Conservation (phyloP, 1,284 basidiomycete species). For the Pseudomicrostroma phylloplanum region DNA sequence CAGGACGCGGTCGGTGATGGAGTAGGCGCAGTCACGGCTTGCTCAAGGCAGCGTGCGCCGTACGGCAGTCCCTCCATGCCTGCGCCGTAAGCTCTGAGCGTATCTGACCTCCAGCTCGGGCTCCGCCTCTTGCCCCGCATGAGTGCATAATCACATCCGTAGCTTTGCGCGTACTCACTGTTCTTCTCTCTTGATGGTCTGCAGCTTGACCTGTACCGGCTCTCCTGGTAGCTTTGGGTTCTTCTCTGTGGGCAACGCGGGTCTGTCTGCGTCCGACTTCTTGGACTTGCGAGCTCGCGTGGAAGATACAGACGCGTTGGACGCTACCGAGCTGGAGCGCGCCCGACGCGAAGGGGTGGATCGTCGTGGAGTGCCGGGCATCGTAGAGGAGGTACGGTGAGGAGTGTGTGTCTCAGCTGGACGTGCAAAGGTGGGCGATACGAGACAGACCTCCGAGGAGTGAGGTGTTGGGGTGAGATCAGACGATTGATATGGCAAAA, state of each 20-base stretch:
- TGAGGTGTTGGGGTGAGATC: no score
- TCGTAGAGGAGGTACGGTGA: no score
- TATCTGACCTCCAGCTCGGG: background rate
- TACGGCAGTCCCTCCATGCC: no score
- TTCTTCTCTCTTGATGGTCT: slow-evolving; percentile 71
- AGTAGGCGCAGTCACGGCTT: no score
- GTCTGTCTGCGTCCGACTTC: slow-evolving; percentile 19
- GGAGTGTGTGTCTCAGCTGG: no score
- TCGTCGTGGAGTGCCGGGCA: background rate
- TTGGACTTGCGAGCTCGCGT: slow-evolving; percentile 8
- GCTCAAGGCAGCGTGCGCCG: no score
- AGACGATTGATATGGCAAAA: no score
- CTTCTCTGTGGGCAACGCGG: slow-evolving; percentile 17
- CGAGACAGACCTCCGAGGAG: no score
- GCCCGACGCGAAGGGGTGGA: slow-evolving; percentile 37
- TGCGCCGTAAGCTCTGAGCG: background rate
- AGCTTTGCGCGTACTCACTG: slow-evolving; percentile 45
- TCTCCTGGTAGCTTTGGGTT: slow-evolving; percentile 40
- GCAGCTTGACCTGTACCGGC: slow-evolving; percentile 64
- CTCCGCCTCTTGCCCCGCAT: background rate
- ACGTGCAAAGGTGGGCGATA: no score
- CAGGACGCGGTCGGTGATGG: background rate
- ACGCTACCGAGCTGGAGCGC: slow-evolving; percentile 40
- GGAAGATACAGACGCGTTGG: slow-evolving; percentile 29
- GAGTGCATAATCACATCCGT: no score